Conservation (phyloP, 2,329 filamentous ascomycete genomes). For the Hyphodiscus sp. region DNA sequence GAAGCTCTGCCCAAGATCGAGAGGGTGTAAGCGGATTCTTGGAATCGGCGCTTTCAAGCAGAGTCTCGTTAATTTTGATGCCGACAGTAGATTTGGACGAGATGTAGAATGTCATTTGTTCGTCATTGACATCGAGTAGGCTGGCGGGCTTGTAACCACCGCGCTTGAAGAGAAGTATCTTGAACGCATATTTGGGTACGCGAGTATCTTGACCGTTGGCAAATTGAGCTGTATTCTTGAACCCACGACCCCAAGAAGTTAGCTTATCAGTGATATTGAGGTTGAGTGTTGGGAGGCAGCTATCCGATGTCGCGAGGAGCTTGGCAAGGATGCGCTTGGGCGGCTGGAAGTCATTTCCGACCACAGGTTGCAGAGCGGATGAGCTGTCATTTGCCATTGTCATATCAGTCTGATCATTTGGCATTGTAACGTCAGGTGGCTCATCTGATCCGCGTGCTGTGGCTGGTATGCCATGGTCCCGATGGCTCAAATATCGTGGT, state of each 20-base stretch:
- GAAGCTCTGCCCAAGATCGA: conserved; percentile 59
- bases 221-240: conserved; percentile 62
- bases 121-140: not conserved
- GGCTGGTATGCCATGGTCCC: conserved; percentile 9
- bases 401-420: not conserved
- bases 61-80: conserved; percentile 70
- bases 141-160: conserved; percentile 34
- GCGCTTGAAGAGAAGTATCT: conserved; percentile 67
- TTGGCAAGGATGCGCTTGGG: conserved; percentile 51
- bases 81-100: conserved; percentile 72
- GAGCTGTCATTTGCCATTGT: not conserved
- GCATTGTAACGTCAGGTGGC: not conserved
- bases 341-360: conserved; percentile 21
- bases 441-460: conserved; percentile 9
- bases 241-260: conserved; percentile 71
- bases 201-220: conserved; percentile 55
- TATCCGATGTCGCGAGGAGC: conserved; percentile 59
- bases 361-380: conserved; percentile 3
- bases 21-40: conserved; percentile 45
- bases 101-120: conserved; percentile 56
- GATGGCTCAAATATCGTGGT: not conserved
- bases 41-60: conserved; percentile 50
- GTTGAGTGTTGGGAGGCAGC: conserved; percentile 54
- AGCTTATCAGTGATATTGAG: conserved; percentile 61
- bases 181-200: conserved; percentile 76